Percentiles rank a stretch among this genome's conserved stretches.
Conservation (phyloP, 2,329 filamentous ascomycete genomes). For the Fusarium sp. region DNA sequence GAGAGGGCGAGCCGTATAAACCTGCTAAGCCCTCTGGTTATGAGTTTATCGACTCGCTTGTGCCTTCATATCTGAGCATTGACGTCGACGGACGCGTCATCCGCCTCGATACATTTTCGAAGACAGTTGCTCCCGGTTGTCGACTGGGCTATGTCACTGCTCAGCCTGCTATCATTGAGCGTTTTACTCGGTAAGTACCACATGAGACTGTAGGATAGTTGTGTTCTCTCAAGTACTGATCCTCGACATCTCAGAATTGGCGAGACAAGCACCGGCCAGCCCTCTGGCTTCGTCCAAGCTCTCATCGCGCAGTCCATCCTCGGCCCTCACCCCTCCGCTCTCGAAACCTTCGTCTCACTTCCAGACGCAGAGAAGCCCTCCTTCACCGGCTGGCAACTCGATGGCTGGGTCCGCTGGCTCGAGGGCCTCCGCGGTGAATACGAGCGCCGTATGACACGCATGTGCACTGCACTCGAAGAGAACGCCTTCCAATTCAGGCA, state of each 20-base stretch:
- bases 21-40: constrained; percentile 66
- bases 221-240: constrained; percentile 7
- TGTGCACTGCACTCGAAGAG: constrained; percentile 78
- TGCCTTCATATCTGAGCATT: constrained; percentile 81
- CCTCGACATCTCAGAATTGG: constrained; percentile 64
- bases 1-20: constrained; percentile 43
- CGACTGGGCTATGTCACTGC: constrained; percentile 91
- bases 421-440: constrained; percentile 84
- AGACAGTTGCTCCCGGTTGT: constrained; percentile 89
- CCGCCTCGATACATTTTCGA: constrained; percentile 92
- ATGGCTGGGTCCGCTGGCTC: constrained; percentile 92
- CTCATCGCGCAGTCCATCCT: constrained; percentile 81
- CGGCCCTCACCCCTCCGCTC: constrained; percentile 65
- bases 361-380: constrained; percentile 58
- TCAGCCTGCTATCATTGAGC: constrained; percentile 79
- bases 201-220: not conserved
- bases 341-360: constrained; percentile 54
- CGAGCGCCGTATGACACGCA: constrained; percentile 82
- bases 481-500: constrained; percentile 72
- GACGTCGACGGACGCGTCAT: constrained; percentile 89
- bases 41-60: constrained; percentile 81
- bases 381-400: constrained; percentile 75
- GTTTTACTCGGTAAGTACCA: constrained; percentile 57
- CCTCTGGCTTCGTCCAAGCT: constrained; percentile 88
- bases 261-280: constrained; percentile 82